A percentile compares a stretch with the other conserved stretches of the same genome.
Evolutionary conservation across 1,284 basidiomycete genomes (phyloP).

Genomic region (Exobasidium rhododendri): DNA sequence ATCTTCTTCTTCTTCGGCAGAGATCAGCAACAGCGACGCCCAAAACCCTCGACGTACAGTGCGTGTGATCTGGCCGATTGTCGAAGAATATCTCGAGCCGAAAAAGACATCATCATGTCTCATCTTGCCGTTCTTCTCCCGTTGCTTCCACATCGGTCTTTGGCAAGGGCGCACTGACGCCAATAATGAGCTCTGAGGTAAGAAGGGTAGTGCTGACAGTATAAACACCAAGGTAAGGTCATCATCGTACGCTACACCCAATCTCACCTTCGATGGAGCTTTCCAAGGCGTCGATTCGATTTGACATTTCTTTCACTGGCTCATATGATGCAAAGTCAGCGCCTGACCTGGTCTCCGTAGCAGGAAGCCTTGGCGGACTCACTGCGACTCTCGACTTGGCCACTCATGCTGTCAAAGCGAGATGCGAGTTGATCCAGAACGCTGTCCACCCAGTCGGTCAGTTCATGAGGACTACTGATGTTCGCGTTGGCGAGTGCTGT

Average conservation of each 20-base stretch:
- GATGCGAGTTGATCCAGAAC: constrained; percentile 42
- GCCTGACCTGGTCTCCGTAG: too few species aligned
- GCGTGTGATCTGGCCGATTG: too few species aligned
- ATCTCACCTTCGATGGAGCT: constrained; percentile 45
- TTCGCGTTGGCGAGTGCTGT: background rate
- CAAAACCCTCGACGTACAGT: too few species aligned
- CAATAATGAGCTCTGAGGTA: background rate
- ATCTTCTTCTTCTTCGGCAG: too few species aligned
- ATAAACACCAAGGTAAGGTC: too few species aligned
- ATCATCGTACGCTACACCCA: too few species aligned
- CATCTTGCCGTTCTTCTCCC: background rate
- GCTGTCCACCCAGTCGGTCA: constrained; percentile 53
- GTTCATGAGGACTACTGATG: constrained; percentile 45
- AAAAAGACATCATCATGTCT: too few species aligned
- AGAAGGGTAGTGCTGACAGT: background rate
- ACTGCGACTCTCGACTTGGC: constrained; percentile 45
- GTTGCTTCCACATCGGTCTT: background rate
- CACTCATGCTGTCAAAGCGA: constrained; percentile 43
- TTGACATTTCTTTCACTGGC: constrained; percentile 52
- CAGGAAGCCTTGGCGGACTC: too few species aligned
- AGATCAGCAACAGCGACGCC: too few species aligned
- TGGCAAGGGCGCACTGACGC: background rate
- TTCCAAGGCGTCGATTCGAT: constrained; percentile 49
- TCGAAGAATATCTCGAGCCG: too few species aligned
- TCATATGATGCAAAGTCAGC: too few species aligned